A percentile compares a stretch with the other conserved stretches of the same genome.
phyloP scores from a whole-genome alignment of 164 flowering plant genomes.

The Cinnamomum micranthum region DNA sequence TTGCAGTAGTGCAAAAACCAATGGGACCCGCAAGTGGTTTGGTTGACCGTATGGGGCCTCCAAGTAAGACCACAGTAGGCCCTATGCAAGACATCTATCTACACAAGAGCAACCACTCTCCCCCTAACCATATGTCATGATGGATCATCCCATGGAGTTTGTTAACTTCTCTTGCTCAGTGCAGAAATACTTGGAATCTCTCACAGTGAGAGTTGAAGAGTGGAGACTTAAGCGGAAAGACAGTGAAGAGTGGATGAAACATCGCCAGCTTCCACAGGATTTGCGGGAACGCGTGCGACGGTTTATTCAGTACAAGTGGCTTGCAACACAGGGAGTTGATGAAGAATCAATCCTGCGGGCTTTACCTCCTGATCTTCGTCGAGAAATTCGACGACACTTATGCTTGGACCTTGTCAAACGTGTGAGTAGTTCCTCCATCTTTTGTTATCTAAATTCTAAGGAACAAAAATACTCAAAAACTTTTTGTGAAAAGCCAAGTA shows the following conservation, averaged over 20 bases:
- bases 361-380: slow-evolving; percentile 85
- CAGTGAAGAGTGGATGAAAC: slow-evolving; percentile 97
- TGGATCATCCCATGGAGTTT: no score
- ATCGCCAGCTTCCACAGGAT: slow-evolving; percentile 88
- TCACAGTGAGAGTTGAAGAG: slow-evolving; percentile 83
- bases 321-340: slow-evolving; percentile 90
- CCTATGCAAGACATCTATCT: no score
- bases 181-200: slow-evolving; percentile 90
- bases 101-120: no score
- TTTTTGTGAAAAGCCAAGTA: background rate
- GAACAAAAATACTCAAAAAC: background rate
- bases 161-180: slow-evolving; percentile 1
- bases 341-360: slow-evolving; percentile 68
- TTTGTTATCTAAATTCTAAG: background rate
- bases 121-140: no score
- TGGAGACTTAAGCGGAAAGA: slow-evolving; percentile 91
- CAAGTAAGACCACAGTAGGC: no score
- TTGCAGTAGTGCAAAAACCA: no score
- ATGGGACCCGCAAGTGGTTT: no score
- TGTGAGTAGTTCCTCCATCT: slow-evolving; percentile 35
- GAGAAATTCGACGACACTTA: slow-evolving; percentile 84
- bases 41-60: no score
- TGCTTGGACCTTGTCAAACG: slow-evolving; percentile 93
- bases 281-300: slow-evolving; percentile 67
- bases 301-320: slow-evolving; percentile 88